Base-by-base conservation (phyloP, 2,329 filamentous ascomycete genomes). In the Emmonsia crescens region DNA sequence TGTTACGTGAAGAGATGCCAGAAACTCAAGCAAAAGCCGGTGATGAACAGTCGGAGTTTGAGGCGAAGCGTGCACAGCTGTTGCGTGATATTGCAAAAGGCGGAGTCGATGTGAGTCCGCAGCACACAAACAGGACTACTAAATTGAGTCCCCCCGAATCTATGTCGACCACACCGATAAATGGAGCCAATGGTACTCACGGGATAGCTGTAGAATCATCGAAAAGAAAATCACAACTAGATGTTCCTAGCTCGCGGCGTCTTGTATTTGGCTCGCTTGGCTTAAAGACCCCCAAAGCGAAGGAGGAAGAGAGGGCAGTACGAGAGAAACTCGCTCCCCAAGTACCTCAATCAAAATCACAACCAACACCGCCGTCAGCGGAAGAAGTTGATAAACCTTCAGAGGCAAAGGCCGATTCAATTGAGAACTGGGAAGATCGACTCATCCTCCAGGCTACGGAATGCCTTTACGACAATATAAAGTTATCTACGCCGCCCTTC, bases 381-480 rank as follows among this genome's bases (percentile, higher is more conserved):
- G 65, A 69, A 36, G 61, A 70, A 27, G 66, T 68, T 8, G 62
- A 66, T 40, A 69, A 55, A 52, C 40, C 66, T 29, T 68, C 71
- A 27, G 69, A 68, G 63, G 60, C 10, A 40, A 61, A 60, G 72
- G 73, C 77, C 33, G 77, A 82, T 52, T 80, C 84, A 52, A 75
- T 81, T 0, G 81, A 88, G 36, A 80, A 83, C 27, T 96, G 92
- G 92, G 84, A 84, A 66, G 77, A 83, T 4, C 90, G 85, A 66
- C 86, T 96, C 63, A 82, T 78, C 12, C 85, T 96, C 64, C 82
- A 83, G 29, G 92, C 90, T 27, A 89, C 95, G 0, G 93, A 97
- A 72, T 96, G 92, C 74, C 84, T 85, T 64, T 81, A 89, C n/a
- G 82, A 89, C 36, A 82, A 80, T 5, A 76, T 90, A 46, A 77